Base-by-base conservation (phyloP, 208 protist species). In the Leishmania mexicana region DNA sequence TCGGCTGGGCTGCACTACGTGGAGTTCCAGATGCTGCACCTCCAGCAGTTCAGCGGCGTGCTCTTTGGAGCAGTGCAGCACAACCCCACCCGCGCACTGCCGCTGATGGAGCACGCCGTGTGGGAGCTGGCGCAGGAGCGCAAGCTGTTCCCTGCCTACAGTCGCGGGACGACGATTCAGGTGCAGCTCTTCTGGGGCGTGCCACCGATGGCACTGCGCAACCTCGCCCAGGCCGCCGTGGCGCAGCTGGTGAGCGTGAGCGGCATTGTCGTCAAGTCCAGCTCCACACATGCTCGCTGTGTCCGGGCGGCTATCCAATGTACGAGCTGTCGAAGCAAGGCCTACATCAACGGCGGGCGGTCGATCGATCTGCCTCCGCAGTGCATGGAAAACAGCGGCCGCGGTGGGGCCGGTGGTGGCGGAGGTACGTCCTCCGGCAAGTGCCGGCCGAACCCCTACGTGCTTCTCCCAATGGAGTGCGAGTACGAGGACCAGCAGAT, bases 401-500 rank as follows among this genome's bases (percentile, higher is more conserved):
- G 88, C 42, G 73, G 75, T 54, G 86, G 75, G 11, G 79, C 79
- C 72, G 85, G 62, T 58, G 85, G 78, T 38, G 62, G 77, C 35
- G 51, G 62, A 38, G 82, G 78, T 45, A 67, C 72, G 3, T 65
- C 82, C 53, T 76, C 78, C 53, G 79, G 81, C 42, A 92, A 94
- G 83, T 99, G 97, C 86, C 93, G 93, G 0, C 95, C 93, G 0
- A 98, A 99, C 80, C 97, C 97, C 10, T 99, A 98, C 83, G 96
- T 98, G 38, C 77, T 99, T 53, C 86, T 98, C 8, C 89, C 94
- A n/a, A 97, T 97, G 88, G 95, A 95, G 84, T 98, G 94, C 79
- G 89, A 97, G 87, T 99, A 95, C 85, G 93, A 98, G 72, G 97
- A 99, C 80, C 92, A 97, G 85, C 95, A 99, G 72, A 89, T 97